Evolutionary conservation across 352 stramenopile species (phyloP).

Genomic region (Globisporangium alternatum): DNA sequence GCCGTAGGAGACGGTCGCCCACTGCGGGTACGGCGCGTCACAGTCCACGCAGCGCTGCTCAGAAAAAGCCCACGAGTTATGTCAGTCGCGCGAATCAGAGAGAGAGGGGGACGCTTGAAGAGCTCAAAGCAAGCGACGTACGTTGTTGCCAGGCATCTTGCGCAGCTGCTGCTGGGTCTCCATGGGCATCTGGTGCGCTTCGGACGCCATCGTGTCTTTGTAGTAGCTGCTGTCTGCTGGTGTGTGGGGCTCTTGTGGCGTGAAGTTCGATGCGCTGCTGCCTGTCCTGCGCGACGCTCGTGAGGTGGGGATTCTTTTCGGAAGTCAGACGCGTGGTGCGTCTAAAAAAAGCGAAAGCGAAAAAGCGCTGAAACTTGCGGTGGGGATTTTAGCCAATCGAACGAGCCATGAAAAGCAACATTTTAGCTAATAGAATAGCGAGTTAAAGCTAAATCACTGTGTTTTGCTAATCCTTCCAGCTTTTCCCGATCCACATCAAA

Average conservation of each 20-base stretch:
- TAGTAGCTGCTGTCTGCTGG: not conserved
- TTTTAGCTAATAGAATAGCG: not conserved
- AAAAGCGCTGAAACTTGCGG: constrained; percentile 9
- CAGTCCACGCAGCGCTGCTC: constrained; percentile 91
- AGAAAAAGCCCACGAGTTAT: not conserved
- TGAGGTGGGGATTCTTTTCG: constrained; percentile 1
- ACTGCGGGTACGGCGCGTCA: constrained; percentile 91
- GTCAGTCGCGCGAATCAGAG: not conserved
- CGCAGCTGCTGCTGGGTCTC: constrained; percentile 85
- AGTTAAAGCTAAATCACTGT: not conserved
- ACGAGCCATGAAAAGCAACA: too few species aligned
- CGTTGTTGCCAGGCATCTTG: constrained; percentile 80
- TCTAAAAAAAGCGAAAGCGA: not conserved
- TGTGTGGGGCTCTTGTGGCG: not conserved
- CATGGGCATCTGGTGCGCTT: constrained; percentile 81
- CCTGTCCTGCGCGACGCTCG: not conserved
- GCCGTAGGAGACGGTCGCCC: constrained; percentile 93
- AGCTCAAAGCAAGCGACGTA: constrained; percentile 26
- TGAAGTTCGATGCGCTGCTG: not conserved
- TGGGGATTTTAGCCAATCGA: constrained; percentile 1
- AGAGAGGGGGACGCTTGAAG: not conserved
- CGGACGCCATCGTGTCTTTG: constrained; percentile 18
- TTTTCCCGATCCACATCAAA: not conserved
- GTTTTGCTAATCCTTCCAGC: not conserved
- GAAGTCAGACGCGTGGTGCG: constrained; percentile 1